A percentile compares a stretch with the other conserved stretches of the same genome.
Conservation (phyloP, 805 yeast species). For the Candida nonsorbophila region DNA sequence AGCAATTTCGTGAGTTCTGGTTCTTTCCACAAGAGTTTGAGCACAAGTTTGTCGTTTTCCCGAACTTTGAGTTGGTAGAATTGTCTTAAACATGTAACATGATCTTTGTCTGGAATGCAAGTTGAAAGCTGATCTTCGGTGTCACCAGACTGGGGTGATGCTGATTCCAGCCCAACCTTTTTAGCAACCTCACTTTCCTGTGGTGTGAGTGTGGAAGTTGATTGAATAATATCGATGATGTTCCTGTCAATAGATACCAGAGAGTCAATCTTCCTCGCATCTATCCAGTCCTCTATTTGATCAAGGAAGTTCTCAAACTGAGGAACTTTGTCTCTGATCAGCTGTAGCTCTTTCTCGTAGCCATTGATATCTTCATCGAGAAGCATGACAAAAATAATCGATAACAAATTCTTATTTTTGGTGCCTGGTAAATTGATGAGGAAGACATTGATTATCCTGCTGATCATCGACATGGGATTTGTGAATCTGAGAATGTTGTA, state of each 20-base stretch:
- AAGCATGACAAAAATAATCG: slow-evolving; percentile 62
- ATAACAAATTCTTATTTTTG: slow-evolving; percentile 44
- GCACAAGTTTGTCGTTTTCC: slow-evolving; percentile 66
- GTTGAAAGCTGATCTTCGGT: no score
- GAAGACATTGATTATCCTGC: slow-evolving; percentile 72
- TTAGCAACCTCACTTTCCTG: no score
- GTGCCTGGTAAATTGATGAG: slow-evolving; percentile 44
- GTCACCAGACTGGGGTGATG: no score
- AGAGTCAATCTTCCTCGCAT: slow-evolving; percentile 3
- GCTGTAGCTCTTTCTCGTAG: slow-evolving; percentile 14
- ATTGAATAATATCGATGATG: slow-evolving; percentile 3
- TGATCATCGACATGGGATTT: slow-evolving; percentile 81
- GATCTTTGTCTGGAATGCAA: no score
- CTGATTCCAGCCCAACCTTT: no score
- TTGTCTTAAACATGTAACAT: slow-evolving; percentile 45
- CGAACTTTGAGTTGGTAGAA: slow-evolving; percentile 60
- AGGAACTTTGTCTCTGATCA: slow-evolving; percentile 31
- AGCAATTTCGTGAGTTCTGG: slow-evolving; percentile 73
- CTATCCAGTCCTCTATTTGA: slow-evolving; percentile 21
- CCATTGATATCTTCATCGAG: slow-evolving; percentile 11
- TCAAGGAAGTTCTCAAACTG: slow-evolving; percentile 17
- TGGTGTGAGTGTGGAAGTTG: no score
- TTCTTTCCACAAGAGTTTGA: slow-evolving; percentile 80
- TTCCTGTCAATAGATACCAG: slow-evolving; percentile 5
- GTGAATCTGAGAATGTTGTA: slow-evolving; percentile 75